Base-by-base conservation (phyloP, 1,284 basidiomycete genomes). In the Exsudoporus floridanus region DNA sequence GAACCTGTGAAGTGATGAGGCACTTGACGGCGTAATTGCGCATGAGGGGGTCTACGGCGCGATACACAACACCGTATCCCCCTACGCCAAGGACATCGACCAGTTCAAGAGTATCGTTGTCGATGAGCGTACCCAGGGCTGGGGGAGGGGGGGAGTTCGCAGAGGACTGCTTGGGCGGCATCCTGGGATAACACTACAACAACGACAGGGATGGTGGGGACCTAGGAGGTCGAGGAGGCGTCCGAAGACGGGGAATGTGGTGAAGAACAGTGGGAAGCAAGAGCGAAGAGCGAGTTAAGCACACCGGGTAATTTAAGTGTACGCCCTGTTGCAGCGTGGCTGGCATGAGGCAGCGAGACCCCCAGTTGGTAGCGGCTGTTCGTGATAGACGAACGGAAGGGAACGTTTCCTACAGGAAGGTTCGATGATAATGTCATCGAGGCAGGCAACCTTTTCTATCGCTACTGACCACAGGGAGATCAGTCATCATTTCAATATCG, bases 61-160 rank as follows among this genome's bases (percentile, higher is more conserved):
- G 90, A 74, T 98, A 98, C 45, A 98, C 95, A 63, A 97, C 90
- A 55, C 96, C 96, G 70, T 98, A 98, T 23, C 94, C 94, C 40
- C 96, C 96, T 48, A 93, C 83, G 48, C 96, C 96, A 50, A 99
- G 84, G 50, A 96, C 83, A 64, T 92, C 86, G 63, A 94, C 84
- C 63, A 98, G 89, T 74, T 95, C 86, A 56, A 98, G 83, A 40
- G 84, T 77, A 56, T 84, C 88, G 63, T 84, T 80, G 77, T 93
- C 90, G 74, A 94, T 90, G 73, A 82, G 74, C 49, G 87, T 87
- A 57, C 88, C 87, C 62, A 88, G 75, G 57, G 82, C 77, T 51
- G 88, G 87, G 62, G 88, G 86, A 59, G 77, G 66, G 62, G 78
- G 74, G 63, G 76, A 74, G 60, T 72, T 72, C 55, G 74, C 67